phyloP scores from a whole-genome alignment of 1,284 basidiomycete species.

The Rhodotorula sp. region DNA sequence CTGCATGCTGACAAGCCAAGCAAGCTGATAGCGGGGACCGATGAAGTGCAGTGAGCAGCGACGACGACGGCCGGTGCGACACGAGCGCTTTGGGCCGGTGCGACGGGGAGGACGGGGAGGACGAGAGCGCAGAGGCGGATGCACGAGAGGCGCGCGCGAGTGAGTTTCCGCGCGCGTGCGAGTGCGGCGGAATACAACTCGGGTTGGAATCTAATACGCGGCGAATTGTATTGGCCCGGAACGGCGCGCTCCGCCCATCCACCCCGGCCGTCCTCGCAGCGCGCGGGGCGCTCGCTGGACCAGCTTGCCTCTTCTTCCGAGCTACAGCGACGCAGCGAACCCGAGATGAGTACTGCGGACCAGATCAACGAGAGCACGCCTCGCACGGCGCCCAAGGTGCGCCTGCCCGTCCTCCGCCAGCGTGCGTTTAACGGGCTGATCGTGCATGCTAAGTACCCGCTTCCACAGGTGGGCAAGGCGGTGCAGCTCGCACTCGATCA shows the following conservation, averaged over 20 bases:
- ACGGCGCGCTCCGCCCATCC: too few species aligned
- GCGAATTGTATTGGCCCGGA: too few species aligned
- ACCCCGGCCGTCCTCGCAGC: too few species aligned
- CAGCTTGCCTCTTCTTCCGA: background rate
- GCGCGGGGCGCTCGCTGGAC: background rate
- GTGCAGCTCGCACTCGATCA: conserved; percentile 39
- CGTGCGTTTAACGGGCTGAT: background rate
- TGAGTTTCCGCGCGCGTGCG: too few species aligned
- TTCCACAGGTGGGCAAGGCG: conserved; percentile 42
- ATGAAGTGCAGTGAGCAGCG: background rate
- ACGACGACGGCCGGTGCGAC: too few species aligned
- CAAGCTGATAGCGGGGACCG: background rate
- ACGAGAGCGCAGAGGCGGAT: too few species aligned
- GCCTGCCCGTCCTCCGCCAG: background rate
- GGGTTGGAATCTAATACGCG: too few species aligned
- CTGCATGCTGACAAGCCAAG: conserved; percentile 35
- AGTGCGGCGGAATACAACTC: too few species aligned
- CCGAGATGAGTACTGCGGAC: background rate
- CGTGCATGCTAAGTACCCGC: background rate
- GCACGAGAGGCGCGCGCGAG: too few species aligned
- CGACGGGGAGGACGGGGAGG: too few species aligned
- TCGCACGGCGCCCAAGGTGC: conserved; percentile 6
- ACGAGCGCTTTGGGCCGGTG: too few species aligned
- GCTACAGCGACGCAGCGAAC: background rate
- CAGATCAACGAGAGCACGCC: conserved; percentile 7